phyloP scores from a whole-genome alignment of 805 yeast genomes.

The Wickerhamomyces chambardii region DNA sequence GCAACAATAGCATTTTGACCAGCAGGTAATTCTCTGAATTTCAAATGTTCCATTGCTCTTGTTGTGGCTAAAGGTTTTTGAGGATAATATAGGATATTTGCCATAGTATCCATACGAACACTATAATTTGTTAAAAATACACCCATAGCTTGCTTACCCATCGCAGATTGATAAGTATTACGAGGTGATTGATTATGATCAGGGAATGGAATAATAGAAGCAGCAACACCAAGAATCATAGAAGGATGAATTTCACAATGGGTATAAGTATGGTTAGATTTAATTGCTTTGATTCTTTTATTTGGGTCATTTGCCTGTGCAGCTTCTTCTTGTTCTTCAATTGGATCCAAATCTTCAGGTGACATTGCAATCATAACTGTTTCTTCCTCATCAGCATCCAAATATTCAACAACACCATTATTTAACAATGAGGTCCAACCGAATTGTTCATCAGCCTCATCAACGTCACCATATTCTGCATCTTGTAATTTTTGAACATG shows the following conservation, averaged over 20 bases:
- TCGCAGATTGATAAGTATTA: conserved; percentile 98
- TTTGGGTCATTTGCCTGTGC: conserved; percentile 35
- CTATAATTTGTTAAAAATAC: conserved; percentile 91
- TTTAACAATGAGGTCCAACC: conserved; percentile 82
- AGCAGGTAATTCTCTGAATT: conserved; percentile 97
- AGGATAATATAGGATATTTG: conserved; percentile 93
- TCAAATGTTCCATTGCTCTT: conserved; percentile 93
- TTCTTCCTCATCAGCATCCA: conserved; percentile 99
- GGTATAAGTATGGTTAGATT: conserved; percentile 77
- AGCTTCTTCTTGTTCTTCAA: conserved; percentile 35
- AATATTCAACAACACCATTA: conserved; percentile 89
- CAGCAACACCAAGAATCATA: conserved; percentile 98
- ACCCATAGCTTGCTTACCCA: conserved; percentile 99
- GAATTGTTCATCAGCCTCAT: conserved; percentile 44
- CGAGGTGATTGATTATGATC: conserved; percentile 99
- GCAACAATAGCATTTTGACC: conserved; percentile 99
- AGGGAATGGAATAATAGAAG: conserved; percentile 98
- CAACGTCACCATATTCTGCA: conserved; percentile 45
- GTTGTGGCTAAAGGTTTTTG: conserved; percentile 98
- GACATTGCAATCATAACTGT: conserved; percentile 98
- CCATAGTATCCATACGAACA: conserved; percentile 99
- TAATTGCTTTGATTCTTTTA: conserved; percentile 72
- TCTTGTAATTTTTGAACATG: conserved; percentile 68
- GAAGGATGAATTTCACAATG: conserved; percentile 99
- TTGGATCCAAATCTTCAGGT: conserved; percentile 86